phyloP scores from a whole-genome alignment of 805 yeast genomes.

The Lipomyces mesembrius region DNA sequence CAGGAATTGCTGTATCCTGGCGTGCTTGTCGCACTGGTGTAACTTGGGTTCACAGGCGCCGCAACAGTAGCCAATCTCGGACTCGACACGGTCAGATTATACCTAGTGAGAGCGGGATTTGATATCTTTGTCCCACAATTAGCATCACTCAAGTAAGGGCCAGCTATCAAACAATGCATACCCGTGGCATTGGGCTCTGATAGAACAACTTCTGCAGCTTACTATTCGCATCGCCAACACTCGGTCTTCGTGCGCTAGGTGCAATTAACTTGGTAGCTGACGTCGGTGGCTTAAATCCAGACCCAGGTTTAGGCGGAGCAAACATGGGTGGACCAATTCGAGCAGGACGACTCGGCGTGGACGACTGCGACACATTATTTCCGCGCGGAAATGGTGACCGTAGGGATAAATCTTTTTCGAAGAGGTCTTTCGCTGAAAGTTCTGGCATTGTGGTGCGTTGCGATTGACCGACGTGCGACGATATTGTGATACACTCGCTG shows the following conservation, averaged over 20 bases:
- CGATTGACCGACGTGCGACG: not conserved
- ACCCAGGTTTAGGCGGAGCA: constrained; percentile 1
- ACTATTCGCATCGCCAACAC: constrained; percentile 7
- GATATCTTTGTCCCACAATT: not conserved
- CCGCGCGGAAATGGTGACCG: constrained; percentile 32
- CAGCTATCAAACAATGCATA: constrained; percentile 7
- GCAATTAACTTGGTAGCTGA: constrained; percentile 17
- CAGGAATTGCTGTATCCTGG: not conserved
- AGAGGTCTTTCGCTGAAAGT: constrained; percentile 24
- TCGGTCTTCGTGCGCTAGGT: constrained; percentile 26
- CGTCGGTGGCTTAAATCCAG: not conserved
- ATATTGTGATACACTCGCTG: not conserved
- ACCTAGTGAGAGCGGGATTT: not conserved
- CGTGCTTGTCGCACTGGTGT: not conserved
- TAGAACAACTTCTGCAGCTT: constrained; percentile 26
- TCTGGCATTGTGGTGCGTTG: constrained; percentile 24
- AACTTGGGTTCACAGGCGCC: not conserved
- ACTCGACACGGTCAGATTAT: not conserved
- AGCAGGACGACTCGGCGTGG: constrained; percentile 7
- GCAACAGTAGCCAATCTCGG: not conserved
- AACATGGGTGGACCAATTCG: constrained; percentile 8
- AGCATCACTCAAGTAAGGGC: not conserved
- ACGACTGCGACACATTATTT: not conserved
- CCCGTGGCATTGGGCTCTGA: constrained; percentile 33
- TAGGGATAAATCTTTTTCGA: constrained; percentile 26